Conservation (phyloP, 352 stramenopile species). For the Peronospora belbahrii region DNA sequence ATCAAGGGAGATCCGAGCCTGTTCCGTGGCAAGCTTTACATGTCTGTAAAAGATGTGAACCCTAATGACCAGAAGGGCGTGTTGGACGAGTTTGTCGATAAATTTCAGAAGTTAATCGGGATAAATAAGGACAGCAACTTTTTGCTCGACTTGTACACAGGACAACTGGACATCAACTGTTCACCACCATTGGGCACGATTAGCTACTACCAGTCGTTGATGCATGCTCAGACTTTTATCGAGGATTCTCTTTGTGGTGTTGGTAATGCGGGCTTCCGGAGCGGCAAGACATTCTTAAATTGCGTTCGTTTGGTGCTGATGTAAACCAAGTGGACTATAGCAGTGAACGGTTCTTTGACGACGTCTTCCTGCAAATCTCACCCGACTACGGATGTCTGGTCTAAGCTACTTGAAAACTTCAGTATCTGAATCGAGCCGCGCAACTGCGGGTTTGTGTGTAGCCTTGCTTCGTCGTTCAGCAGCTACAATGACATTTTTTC, state of each 20-base stretch:
- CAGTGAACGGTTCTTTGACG: slow-evolving; percentile 64
- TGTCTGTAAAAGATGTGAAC: slow-evolving; percentile 79
- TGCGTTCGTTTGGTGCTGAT: slow-evolving; percentile 62
- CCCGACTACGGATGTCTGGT: slow-evolving; percentile 67
- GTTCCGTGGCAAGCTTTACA: slow-evolving; percentile 61
- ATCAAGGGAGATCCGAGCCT: slow-evolving; percentile 52
- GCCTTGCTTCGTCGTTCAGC: slow-evolving; percentile 18
- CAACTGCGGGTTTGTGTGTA: slow-evolving; percentile 3
- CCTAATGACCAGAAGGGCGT: slow-evolving; percentile 52
- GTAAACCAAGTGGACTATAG: slow-evolving; percentile 56
- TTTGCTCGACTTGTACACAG: slow-evolving; percentile 52
- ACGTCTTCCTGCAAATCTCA: slow-evolving; percentile 74
- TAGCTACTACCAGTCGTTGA: slow-evolving; percentile 51
- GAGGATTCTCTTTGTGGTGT: slow-evolving; percentile 10
- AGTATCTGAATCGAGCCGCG: not conserved
- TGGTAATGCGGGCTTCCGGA: slow-evolving; percentile 28
- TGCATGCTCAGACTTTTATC: slow-evolving; percentile 31
- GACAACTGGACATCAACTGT: slow-evolving; percentile 60
- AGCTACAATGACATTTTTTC: slow-evolving; percentile 14
- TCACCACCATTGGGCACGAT: slow-evolving; percentile 56
- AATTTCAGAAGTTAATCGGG: slow-evolving; percentile 42
- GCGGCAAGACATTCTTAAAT: slow-evolving; percentile 53
- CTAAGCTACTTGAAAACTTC: slow-evolving; percentile 12
- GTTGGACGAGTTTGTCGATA: slow-evolving; percentile 43
- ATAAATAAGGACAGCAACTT: slow-evolving; percentile 58